phyloP scores from a whole-genome alignment of 2,329 filamentous ascomycete species.

The Talaromyces piceae region DNA sequence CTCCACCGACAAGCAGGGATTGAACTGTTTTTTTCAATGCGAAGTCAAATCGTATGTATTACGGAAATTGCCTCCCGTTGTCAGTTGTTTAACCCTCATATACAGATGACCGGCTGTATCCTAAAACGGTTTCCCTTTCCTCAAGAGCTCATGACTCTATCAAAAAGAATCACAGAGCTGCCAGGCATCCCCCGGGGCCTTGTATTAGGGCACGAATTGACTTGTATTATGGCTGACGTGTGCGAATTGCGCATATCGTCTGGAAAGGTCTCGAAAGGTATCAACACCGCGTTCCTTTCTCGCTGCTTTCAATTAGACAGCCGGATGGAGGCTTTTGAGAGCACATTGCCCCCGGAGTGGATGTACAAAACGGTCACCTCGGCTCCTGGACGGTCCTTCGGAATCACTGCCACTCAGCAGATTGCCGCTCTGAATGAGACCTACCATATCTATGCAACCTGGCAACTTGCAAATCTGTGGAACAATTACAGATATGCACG shows the following conservation, averaged over 20 bases:
- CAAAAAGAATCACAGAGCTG: constrained; percentile 18
- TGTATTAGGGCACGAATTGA: constrained; percentile 21
- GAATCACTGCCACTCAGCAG: constrained; percentile 14
- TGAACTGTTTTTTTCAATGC: constrained; percentile 48
- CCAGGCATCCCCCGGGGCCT: constrained; percentile 7
- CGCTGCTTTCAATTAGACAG: constrained; percentile 27
- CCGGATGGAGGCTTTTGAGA: constrained; percentile 25
- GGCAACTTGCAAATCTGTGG: constrained; percentile 51
- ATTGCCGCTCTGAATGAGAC: constrained; percentile 35
- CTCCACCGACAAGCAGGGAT: constrained; percentile 40
- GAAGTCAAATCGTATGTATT: constrained; percentile 47
- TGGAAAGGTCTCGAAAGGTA: constrained; percentile 1
- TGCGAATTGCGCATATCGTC: constrained; percentile 17
- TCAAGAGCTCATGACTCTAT: constrained; percentile 24
- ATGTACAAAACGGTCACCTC: constrained; percentile 19
- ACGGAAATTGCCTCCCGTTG: neutral
- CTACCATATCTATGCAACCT: constrained; percentile 50
- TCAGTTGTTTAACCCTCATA: neutral
- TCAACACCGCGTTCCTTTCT: constrained; percentile 21
- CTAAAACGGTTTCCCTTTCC: constrained; percentile 27
- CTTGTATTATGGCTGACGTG: constrained; percentile 29
- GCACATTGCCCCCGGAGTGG: constrained; percentile 20
- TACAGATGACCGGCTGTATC: constrained; percentile 30
- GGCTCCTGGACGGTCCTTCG: constrained; percentile 29
- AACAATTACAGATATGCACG: constrained; percentile 54